Evolutionary conservation across 495 filamentous ascomycete genomes (phyloP), one percentile per base, ranked within the genome.

Genomic region (Durotheca rogersii): DNA sequence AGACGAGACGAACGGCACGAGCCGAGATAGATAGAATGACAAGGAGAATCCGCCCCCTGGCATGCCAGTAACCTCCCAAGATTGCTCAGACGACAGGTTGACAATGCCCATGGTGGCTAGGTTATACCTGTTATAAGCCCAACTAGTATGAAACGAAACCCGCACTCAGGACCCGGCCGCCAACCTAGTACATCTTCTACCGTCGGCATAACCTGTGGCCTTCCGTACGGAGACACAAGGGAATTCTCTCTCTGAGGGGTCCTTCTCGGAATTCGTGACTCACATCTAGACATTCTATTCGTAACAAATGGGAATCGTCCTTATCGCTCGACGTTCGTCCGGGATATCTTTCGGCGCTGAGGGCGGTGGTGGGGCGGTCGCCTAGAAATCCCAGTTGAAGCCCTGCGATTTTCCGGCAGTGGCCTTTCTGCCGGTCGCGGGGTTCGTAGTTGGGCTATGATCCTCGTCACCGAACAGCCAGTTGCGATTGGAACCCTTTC

Each of bases 391-490:
- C 80, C 81, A 83, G 37, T 70, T 65, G 33, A 79, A 67, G 60
- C 69, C 63, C 33, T 70, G 57, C 45, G 66, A 47, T 47, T 67
- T 68, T 21, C 58, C 51, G 7, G 60, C 43, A 1, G 52, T 61
- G 12, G 58, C 61, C 58, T 70, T 73, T 54, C 67, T 74, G 15
- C 58, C 62, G 9, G 69, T 55, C 5, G 60, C 61, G 11, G 67
- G 60, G 14, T 65, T 51, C 19, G 43, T 20, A 27, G 58, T 49
- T 6, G 48, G 53, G 9, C 62, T 67, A 12, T 73, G 75, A 29
- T 75, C 71, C 16, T 81, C 78, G 40, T 79, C 80, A 18, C 82
- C 80, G 55, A 80, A 78, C 5, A 77, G 68, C 85, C 85, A 89
- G 53, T 68, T 65, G 47, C 81, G 67, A n/a, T 69, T 71, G 11